These are phyloP conservation scores for Vaccinium corymbosum DNA, from an alignment of 148 eudicot species.

Conservation along the genomic window DNA sequence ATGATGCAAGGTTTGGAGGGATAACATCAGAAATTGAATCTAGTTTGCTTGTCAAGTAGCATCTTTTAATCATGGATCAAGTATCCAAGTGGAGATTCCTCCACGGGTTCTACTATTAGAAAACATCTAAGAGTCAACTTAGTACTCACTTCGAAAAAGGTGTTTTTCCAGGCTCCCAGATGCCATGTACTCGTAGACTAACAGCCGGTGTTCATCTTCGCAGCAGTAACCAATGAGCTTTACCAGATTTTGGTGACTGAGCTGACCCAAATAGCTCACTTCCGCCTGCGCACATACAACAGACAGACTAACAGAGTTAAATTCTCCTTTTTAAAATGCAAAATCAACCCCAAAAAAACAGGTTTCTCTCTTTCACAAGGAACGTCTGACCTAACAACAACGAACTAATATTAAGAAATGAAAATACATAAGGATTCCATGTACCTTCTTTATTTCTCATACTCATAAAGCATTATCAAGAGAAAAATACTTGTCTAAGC, in stretches of 20 bases:
- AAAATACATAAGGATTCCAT: not conserved
- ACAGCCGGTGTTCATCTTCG: slow-evolving; percentile 74
- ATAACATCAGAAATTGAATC: not conserved
- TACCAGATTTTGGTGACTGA: slow-evolving; percentile 77
- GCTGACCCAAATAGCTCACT: slow-evolving; percentile 77
- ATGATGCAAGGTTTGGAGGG: not conserved
- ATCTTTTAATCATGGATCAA: not conserved
- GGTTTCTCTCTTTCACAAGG: not conserved
- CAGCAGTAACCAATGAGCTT: slow-evolving; percentile 85
- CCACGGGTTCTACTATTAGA: not conserved
- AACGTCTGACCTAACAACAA: not conserved
- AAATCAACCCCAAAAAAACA: not conserved
- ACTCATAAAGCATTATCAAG: not conserved
- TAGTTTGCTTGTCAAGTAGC: not conserved
- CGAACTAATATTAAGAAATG: no score
- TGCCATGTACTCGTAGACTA: slow-evolving; percentile 87
- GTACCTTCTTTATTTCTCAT: not conserved
- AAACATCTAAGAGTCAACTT: slow-evolving; percentile 1
- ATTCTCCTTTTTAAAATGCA: slow-evolving; percentile 7
- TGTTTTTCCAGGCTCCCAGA: slow-evolving; percentile 82
- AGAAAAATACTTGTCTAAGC: slow-evolving; percentile 10
- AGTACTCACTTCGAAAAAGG: slow-evolving; percentile 77
- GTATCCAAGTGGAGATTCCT: not conserved
- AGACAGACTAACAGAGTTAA: not conserved
- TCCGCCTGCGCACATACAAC: slow-evolving; percentile 54